A percentile compares a stretch with the other conserved stretches of the same genome.
These are phyloP conservation scores for Colletotrichum ledebouriae DNA, from an alignment of 2,329 filamentous ascomycete genomes.

Conservation along the genomic window DNA sequence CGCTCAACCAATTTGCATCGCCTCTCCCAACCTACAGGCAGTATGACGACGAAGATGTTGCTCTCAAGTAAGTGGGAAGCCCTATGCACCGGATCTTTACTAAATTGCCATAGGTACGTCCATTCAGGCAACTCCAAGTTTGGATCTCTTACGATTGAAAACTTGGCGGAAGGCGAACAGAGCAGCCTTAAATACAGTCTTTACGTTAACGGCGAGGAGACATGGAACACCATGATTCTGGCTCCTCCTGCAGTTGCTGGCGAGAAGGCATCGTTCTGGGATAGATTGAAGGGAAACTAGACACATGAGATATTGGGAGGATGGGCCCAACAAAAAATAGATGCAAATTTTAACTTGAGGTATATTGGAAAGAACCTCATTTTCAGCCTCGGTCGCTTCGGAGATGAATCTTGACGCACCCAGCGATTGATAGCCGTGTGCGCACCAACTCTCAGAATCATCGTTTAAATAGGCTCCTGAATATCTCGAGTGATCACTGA, in stretches of 20 bases:
- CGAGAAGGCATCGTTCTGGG: slow-evolving; percentile 62
- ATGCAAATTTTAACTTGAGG: no score
- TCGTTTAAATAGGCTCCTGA: no score
- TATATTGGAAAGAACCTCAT: no score
- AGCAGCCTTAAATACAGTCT: slow-evolving; percentile 84
- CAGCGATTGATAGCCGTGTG: no score
- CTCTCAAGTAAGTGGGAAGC: slow-evolving; percentile 76
- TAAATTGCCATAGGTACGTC: slow-evolving; percentile 70
- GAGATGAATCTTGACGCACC: no score
- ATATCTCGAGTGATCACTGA: no score
- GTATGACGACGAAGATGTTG: slow-evolving; percentile 83
- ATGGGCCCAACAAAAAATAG: no score
- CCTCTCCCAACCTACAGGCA: slow-evolving; percentile 88
- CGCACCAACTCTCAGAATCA: no score
- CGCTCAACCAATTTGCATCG: slow-evolving; percentile 93
- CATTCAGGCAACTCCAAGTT: slow-evolving; percentile 92
- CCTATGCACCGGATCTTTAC: background rate
- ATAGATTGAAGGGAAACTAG: slow-evolving; percentile 52
- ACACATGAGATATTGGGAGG: background rate
- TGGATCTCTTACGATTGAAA: slow-evolving; percentile 83
- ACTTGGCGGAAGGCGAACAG: slow-evolving; percentile 72
- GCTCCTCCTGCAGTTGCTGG: slow-evolving; percentile 57
- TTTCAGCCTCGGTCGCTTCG: no score
- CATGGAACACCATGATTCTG: slow-evolving; percentile 76
- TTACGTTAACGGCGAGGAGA: slow-evolving; percentile 84